A percentile compares a stretch with the other conserved stretches of the same genome.
These are phyloP conservation scores for Didymosphaeria variabile DNA, from an alignment of 2,329 filamentous ascomycete genomes.

Conservation along the genomic window DNA sequence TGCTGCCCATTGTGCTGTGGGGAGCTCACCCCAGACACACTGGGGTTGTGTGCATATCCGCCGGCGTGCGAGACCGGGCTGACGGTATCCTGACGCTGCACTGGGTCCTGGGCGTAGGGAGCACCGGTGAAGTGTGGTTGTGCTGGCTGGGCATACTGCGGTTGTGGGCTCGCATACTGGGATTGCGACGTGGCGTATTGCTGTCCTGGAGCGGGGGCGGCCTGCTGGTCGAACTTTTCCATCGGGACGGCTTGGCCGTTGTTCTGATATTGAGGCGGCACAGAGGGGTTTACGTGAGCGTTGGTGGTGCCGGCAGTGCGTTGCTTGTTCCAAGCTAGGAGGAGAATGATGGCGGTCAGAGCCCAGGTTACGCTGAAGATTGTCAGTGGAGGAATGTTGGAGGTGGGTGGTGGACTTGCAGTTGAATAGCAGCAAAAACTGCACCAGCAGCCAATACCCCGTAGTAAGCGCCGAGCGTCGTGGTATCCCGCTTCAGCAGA, in stretches of 20 bases:
- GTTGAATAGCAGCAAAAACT: conserved; percentile 36
- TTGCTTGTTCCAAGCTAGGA: conserved; percentile 19
- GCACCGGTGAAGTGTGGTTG: conserved; percentile 12
- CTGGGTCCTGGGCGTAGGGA: conserved; percentile 19
- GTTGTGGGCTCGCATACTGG: conserved; percentile 11
- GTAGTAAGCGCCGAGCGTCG: conserved; percentile 31
- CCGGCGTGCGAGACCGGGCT: conserved; percentile 20
- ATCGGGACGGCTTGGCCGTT: conserved; percentile 15
- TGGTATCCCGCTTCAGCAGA: conserved; percentile 22
- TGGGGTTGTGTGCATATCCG: conserved; percentile 6
- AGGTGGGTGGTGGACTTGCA: conserved; percentile 30
- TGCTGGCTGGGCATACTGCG: conserved; percentile 15
- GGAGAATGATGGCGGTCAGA: conserved; percentile 5
- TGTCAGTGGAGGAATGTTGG: neutral
- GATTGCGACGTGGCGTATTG: neutral
- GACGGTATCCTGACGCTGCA: conserved; percentile 21
- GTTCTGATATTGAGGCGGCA: conserved; percentile 17
- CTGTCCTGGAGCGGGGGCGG: neutral
- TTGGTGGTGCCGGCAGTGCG: conserved; percentile 9
- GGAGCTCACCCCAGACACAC: conserved; percentile 9
- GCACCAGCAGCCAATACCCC: conserved; percentile 35
- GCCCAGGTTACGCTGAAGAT: conserved; percentile 16
- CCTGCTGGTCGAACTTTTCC: conserved; percentile 20
- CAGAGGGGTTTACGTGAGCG: neutral
- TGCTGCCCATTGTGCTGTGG: conserved; percentile 15